Evolutionary conservation across 1,139 yeast genomes (phyloP).

Genomic region (Geotrichum aggregatum): DNA sequence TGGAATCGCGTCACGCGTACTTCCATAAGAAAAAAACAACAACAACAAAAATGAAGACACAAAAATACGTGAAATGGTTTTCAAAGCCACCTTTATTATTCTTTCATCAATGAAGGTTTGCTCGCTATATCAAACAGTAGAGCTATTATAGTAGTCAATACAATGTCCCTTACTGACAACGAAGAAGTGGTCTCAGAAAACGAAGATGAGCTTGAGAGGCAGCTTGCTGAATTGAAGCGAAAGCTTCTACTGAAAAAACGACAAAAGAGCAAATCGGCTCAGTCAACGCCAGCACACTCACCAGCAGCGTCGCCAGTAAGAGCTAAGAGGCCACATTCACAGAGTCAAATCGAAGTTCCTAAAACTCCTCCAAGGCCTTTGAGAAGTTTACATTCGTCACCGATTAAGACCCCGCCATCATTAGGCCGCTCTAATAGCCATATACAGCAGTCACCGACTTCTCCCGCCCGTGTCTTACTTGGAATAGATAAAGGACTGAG

Average conservation of each 20-base stretch:
- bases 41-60: no score
- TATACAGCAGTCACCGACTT: slow-evolving; percentile 9
- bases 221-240: slow-evolving; percentile 8
- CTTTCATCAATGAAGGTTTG: no score
- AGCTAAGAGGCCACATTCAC: neutral
- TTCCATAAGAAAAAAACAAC: no score
- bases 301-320: slow-evolving; percentile 1
- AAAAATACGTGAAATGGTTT: no score
- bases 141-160: no score
- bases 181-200: slow-evolving; percentile 11
- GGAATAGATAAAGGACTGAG: slow-evolving; percentile 21
- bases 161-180: neutral
- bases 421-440: neutral
- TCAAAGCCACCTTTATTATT: no score
- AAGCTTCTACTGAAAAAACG: slow-evolving; percentile 3
- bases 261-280: neutral
- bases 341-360: neutral
- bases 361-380: slow-evolving; percentile 1
- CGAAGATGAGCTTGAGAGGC: slow-evolving; percentile 12
- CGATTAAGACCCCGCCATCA: slow-evolving; percentile 10
- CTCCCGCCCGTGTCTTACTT: slow-evolving; percentile 18
- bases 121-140: no score
- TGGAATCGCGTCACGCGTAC: no score
- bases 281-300: neutral
- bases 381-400: neutral